Conservation (phyloP, 2,329 filamentous ascomycete genomes). For the Ampelomyces quisqualis region DNA sequence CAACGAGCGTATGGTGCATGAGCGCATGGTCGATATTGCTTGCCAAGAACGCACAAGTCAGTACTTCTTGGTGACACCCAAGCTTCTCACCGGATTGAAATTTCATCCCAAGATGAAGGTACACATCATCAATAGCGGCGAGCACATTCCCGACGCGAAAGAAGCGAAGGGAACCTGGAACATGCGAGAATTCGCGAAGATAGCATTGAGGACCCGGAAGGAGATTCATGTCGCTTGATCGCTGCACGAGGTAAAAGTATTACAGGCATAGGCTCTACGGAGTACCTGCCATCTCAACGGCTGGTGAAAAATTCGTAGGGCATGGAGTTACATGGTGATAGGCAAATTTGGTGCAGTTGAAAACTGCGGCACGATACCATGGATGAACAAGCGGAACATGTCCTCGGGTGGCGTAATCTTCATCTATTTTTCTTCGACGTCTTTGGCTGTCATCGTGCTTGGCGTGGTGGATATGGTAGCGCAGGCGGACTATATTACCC, state of each 20-base stretch:
- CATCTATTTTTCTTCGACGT: too few relatives aligned
- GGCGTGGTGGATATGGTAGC: too few relatives aligned
- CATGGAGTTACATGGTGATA: background rate
- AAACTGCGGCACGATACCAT: background rate
- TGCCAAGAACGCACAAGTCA: constrained; percentile 72
- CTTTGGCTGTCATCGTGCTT: too few relatives aligned
- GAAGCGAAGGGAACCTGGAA: constrained; percentile 45
- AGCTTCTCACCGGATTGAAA: constrained; percentile 79
- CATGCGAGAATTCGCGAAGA: constrained; percentile 43
- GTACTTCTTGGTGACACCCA: constrained; percentile 98
- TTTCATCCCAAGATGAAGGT: constrained; percentile 93
- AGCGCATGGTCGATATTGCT: constrained; percentile 96
- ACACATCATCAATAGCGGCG: constrained; percentile 88
- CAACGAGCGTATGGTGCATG: constrained; percentile 97
- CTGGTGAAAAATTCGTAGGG: background rate
- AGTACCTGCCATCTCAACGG: background rate
- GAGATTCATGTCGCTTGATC: constrained; percentile 13
- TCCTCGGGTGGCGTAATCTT: too few relatives aligned
- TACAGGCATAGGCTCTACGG: background rate
- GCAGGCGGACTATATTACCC: background rate
- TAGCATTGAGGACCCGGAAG: constrained; percentile 36
- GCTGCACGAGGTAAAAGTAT: background rate
- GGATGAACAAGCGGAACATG: background rate
- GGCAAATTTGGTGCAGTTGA: background rate
- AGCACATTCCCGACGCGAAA: constrained; percentile 53